These are phyloP conservation scores for Chalciporus piperatoides DNA, from an alignment of 1,284 basidiomycete genomes.

Conservation along the genomic window DNA sequence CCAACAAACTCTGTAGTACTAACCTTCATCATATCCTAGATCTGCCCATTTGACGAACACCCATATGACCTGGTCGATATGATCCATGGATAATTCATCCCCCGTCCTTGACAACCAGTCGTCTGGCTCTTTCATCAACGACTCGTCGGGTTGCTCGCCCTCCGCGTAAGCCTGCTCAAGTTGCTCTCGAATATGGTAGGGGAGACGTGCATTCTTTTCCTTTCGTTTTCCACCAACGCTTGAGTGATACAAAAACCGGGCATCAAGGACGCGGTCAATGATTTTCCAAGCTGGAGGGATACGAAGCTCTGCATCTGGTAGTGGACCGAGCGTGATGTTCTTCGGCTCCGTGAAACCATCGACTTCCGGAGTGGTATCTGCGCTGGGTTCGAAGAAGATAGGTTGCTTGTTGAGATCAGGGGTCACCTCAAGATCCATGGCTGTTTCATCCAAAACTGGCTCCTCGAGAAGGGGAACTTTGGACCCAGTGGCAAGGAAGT, in stretches of 20 bases:
- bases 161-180: slow-evolving; percentile 42
- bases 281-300: slow-evolving; percentile 77
- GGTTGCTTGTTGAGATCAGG: slow-evolving; percentile 31
- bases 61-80: slow-evolving; percentile 68
- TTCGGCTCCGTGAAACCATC: slow-evolving; percentile 22
- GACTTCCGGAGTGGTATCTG: slow-evolving; percentile 40
- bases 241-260: slow-evolving; percentile 54
- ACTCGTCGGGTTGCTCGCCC: slow-evolving; percentile 55
- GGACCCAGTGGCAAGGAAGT: slow-evolving; percentile 72
- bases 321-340: slow-evolving; percentile 30
- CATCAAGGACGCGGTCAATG: slow-evolving; percentile 76
- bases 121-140: slow-evolving; percentile 50
- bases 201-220: slow-evolving; percentile 18
- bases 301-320: slow-evolving; percentile 59
- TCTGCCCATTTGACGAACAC: slow-evolving; percentile 89
- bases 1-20: slow-evolving; percentile 20
- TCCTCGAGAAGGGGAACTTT: slow-evolving; percentile 62
- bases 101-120: slow-evolving; percentile 56
- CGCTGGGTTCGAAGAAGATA: slow-evolving; percentile 34
- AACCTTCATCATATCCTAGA: slow-evolving; percentile 85
- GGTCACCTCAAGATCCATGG: slow-evolving; percentile 31
- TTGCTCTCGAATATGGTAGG: slow-evolving; percentile 31
- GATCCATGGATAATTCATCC: slow-evolving; percentile 43
- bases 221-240: slow-evolving; percentile 21
- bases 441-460: slow-evolving; percentile 35